These are phyloP conservation scores for Syncephalis fuscata DNA, from an alignment of 371 early-diverging fungal genomes.

Conservation along the genomic window DNA sequence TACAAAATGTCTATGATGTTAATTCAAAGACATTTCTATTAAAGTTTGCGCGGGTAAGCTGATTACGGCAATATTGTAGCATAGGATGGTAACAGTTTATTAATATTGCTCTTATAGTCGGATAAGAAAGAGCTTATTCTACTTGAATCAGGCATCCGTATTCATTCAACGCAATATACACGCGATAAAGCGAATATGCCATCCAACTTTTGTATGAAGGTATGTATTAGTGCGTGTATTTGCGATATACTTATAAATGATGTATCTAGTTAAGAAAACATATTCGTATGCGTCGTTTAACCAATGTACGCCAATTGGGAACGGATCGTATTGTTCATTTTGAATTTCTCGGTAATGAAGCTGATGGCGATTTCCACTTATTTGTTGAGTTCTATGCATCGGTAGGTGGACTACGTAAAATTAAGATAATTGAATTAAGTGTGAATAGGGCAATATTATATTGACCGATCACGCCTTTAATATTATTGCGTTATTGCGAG, in stretches of 20 bases:
- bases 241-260: not conserved
- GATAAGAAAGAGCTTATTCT: slow-evolving; percentile 79
- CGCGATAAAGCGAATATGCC: slow-evolving; percentile 80
- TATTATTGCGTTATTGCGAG: slow-evolving; percentile 71
- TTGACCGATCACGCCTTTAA: slow-evolving; percentile 77
- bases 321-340: slow-evolving; percentile 88
- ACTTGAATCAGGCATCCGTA: slow-evolving; percentile 83
- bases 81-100: not conserved
- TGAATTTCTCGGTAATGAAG: slow-evolving; percentile 60
- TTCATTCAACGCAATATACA: slow-evolving; percentile 80
- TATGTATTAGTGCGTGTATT: slow-evolving; percentile 6
- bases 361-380: slow-evolving; percentile 64
- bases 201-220: slow-evolving; percentile 73
- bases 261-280: slow-evolving; percentile 66
- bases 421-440: not conserved
- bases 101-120: slow-evolving; percentile 20
- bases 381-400: slow-evolving; percentile 88
- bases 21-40: slow-evolving; percentile 78
- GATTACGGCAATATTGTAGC: not conserved
- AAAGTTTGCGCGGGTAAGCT: slow-evolving; percentile 68
- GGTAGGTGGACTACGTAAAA: slow-evolving; percentile 17
- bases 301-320: slow-evolving; percentile 71
- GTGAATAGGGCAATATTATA: slow-evolving; percentile 75
- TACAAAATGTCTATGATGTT: slow-evolving; percentile 91
- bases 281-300: slow-evolving; percentile 65